Evolutionary conservation across 352 stramenopile species (phyloP), one percentile per base, ranked within the genome.

Genomic region (Phytophthora colocasiae): DNA sequence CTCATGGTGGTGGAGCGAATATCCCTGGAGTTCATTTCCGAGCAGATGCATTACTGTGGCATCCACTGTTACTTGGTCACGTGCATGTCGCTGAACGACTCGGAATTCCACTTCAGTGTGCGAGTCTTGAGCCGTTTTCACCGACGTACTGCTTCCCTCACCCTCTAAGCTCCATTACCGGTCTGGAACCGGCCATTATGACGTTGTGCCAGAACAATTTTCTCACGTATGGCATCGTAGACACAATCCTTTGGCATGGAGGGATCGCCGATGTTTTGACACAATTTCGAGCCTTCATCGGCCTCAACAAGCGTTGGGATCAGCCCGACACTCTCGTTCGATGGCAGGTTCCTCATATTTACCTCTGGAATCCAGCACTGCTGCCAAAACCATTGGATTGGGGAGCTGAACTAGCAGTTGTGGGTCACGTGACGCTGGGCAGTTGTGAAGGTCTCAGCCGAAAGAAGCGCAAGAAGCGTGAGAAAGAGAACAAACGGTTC

Each of bases 291-390:
- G 54, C 67, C 9, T 73, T 72, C 24, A 72, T 87, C 15, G 76
- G 76, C 12, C 58, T 85, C 14, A 65, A 58, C 31, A 74, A 59
- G 6, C 65, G 57, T 11, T 75, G 66, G 8, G 69, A 71, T 15
- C 44, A 51, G 3, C 62, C 67, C 3, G 67, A 76, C 19, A 55
- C 63, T 6, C 40, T 81, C 3, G 56, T 77, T 4, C 49, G 68
- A 34, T 85, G 76, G 73, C 61, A 77, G 48, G 64, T 83, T 32
- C 78, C 78, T 8, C 69, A 83, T 58, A 80, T 79, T 44, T 87
- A 87, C 44, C 51, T 82, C 5, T 85, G 73, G 73, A 83, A 79
- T 36, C 52, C 73, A 19, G 39, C 45, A 11, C 19, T 87, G 2
- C 52, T 87, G 29, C 57, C 64, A 1, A 85, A 77, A 15, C 71